These are phyloP conservation scores for Lasiodiplodia citricola DNA, from an alignment of 2,329 filamentous ascomycete species.

Conservation along the genomic window DNA sequence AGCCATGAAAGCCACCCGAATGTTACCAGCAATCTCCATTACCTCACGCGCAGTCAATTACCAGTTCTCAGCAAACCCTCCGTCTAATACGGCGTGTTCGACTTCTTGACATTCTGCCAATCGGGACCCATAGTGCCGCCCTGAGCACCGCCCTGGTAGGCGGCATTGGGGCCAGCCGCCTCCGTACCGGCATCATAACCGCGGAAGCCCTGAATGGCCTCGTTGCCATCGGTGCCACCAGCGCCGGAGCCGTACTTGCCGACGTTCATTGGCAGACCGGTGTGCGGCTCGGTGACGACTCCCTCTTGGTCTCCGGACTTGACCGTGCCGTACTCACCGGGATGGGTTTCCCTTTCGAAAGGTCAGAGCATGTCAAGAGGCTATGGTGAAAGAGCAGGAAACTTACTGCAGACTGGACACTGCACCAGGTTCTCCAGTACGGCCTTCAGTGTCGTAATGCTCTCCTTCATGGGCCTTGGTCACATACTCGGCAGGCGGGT, in stretches of 20 bases:
- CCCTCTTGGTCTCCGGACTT: conserved; percentile 31
- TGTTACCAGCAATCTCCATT: not conserved
- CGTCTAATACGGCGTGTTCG: conserved; percentile 35
- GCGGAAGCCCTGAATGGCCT: conserved; percentile 37
- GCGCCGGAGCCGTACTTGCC: conserved; percentile 43
- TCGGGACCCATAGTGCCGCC: conserved; percentile 23
- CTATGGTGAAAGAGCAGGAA: rapidly evolving
- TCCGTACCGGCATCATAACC: not conserved
- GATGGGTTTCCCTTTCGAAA: not conserved
- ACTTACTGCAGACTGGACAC: conserved; percentile 11
- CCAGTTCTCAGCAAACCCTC: not conserved
- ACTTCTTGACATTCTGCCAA: conserved; percentile 37
- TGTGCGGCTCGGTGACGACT: conserved; percentile 45
- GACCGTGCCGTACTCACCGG: not conserved
- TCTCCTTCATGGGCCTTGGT: conserved; percentile 3
- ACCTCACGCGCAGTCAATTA: not conserved
- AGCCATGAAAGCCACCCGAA: not conserved
- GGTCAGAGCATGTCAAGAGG: not conserved
- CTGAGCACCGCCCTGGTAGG: not conserved
- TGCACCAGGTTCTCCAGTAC: conserved; percentile 3
- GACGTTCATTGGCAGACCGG: conserved; percentile 49
- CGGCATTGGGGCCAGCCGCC: not conserved
- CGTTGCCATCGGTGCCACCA: conserved; percentile 45
- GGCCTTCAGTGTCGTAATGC: conserved; percentile 11
- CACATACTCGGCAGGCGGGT: conserved; percentile 42